Evolutionary conservation across 768 basidiomycete genomes (phyloP).

Genomic region (Boletus reticuloceps): DNA sequence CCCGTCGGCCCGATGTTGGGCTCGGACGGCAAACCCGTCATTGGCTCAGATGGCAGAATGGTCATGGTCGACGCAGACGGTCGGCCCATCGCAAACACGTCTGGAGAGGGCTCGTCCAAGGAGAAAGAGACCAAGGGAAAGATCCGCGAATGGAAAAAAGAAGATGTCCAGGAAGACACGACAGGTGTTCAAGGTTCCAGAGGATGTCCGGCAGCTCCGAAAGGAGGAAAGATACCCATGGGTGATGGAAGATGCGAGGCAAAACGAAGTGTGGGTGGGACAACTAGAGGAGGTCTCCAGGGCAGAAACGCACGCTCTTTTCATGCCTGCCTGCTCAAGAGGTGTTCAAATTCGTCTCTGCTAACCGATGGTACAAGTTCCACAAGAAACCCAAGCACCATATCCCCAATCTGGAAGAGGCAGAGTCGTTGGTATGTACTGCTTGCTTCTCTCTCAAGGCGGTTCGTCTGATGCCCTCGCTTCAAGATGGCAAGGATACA

Average conservation of each 20-base stretch:
- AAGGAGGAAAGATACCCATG: constrained; percentile 88
- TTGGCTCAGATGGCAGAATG: constrained; percentile 70
- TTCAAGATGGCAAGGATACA: constrained; percentile 42
- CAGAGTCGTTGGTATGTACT: constrained; percentile 59
- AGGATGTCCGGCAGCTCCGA: constrained; percentile 72
- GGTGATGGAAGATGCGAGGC: constrained; percentile 82
- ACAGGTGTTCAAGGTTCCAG: constrained; percentile 81
- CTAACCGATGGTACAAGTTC: constrained; percentile 91
- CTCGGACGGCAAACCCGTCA: constrained; percentile 79
- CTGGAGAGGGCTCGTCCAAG: constrained; percentile 30
- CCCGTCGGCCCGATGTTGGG: constrained; percentile 76
- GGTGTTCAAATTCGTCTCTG: constrained; percentile 84
- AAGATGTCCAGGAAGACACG: constrained; percentile 78
- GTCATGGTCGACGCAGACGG: constrained; percentile 85
- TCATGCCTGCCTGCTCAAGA: constrained; percentile 82
- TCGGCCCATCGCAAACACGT: constrained; percentile 51
- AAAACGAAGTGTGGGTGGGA: constrained; percentile 75
- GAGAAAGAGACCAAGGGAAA: constrained; percentile 45
- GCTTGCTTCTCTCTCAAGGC: background rate
- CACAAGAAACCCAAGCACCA: constrained; percentile 80
- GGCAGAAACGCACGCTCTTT: constrained; percentile 72
- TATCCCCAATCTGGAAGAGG: constrained; percentile 64
- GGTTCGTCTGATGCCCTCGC: background rate
- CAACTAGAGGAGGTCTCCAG: constrained; percentile 76
- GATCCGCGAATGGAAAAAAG: constrained; percentile 54